Base-by-base conservation (phyloP, 2,329 filamentous ascomycete species). In the Trichoderma citrinoviride region DNA sequence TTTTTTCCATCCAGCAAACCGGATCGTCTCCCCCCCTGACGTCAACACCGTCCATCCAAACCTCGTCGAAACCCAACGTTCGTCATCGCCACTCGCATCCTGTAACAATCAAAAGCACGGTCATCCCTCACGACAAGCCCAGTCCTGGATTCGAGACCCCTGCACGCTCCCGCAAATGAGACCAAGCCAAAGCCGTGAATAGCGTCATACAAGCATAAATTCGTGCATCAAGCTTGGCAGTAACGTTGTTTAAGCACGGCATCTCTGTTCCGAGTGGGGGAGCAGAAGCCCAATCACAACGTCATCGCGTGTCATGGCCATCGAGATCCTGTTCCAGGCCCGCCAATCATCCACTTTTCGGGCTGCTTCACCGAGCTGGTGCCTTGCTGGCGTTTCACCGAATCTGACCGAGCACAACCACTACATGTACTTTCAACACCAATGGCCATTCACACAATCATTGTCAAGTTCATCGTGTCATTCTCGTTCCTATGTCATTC, bases 221-320 rank as follows among this genome's bases (percentile, higher is more conserved):
- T 14, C 33, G 17, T 55, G 50, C 41, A 55, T 55, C 27, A 63
- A 63, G 61, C 50, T 55, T 63, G 61, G 61, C 61, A 55, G 47
- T 55, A 63, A 46, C 40, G 41, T 63, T 63, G 41, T 63, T 49
- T 63, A 12, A 47, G 58, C 21, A 37, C 50, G 61, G 61, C 50
- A n/a, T 7, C 43, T 63, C 47, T 40, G 2, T 21, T 63, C 61
- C 50, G 61, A 27, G 37, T 52, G 58, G 47, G 50, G 55, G 55
- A 40, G 47, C 21, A 25, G 21, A 21, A 41, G 50, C 50, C 61
- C 61, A 63, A 55, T 63, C 50, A 55, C 21, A 54, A 63, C 61
- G 61, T 63, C 61, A 63, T 63, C 23, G 41, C 61, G 17, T 19
- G 50, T 63, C 50, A 54, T 63, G 29, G 49, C 41, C 61, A 63